Base-by-base conservation (phyloP, 371 early-diverging fungal genomes). In the Mortierella polycephala region DNA sequence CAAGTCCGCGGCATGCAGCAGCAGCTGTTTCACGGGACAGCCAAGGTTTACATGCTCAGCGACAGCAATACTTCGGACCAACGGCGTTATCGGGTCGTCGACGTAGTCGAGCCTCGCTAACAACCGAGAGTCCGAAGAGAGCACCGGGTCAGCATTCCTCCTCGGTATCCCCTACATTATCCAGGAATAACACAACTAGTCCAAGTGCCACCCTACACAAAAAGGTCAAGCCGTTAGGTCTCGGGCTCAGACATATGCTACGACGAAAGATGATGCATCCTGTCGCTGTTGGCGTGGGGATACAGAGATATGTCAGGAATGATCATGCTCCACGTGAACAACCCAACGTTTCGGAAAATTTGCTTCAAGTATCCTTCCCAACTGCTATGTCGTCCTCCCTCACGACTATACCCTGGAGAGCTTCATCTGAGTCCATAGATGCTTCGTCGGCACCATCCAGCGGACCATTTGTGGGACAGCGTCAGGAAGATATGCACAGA, bases 161-260 rank as follows among this genome's bases (percentile, higher is more conserved):
- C 14, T 21, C 52, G 51, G 20, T 21, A 14, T 14, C 52, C 7
- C 13, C 53, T 3, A 30, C 56, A 39, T 41, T 20, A 23, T 44
- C 13, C 18, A 21, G 54, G 46, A 46, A 52, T 12, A 44, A 16
- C 13, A 45, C 60, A 11, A 51, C 60, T 0, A 67, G 60, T 11
- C 62, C 71, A 0, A 60, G 62, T n/a, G 30, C 51, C 16, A 71
- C 60, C 54, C 44, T 71, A 47, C 67, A 67, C 50, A 76, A 58
- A 54, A 67, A 45, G 30, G 57, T 60, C 50, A 77, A 77, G 54
- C 77, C 77, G 7, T 45, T 77, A 14, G 77, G 77, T 0, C 21
- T 77, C 20, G 77, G 77, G 11, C 68, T 77, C 1, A 64, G 77
- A n/a, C 66, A 77, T 41, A 77, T 77, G 77, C 47, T 77, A 11